Evolutionary conservation across 257 asterid species (phyloP), one percentile per base, ranked within the genome.

Genomic region (Nicotiana otophora): DNA sequence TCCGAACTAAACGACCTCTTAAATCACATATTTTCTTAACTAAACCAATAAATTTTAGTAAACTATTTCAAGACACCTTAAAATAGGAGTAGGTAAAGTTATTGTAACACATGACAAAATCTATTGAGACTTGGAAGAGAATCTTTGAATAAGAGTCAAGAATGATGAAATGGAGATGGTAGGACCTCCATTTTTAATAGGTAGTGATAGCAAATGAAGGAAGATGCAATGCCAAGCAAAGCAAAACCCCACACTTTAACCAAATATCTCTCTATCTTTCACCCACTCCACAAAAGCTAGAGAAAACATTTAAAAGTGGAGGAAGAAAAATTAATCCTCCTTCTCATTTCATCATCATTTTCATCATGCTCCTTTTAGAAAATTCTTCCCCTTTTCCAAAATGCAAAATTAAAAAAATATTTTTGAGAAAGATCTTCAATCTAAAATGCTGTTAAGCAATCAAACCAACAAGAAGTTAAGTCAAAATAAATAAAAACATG

Each of bases 151-250:
- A 28, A 23, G 39, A 72, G 60, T 30, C 78, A 42, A 42, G 36
- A 72, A 72, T 72, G 12, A 48, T 74, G 80, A 74, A 85, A 83
- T 86, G 67, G 84, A 80, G 81, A 58, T 34, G 77, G 85, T 88
- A 88, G 90, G 90, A 11, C 90, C 92, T 84, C 88, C 88, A 81
- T 83, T 83, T 60, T 77, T 61, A 72, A 65, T 78, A 90, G 90
- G 88, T 86, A 81, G 61, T 84, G 58, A 36, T 60, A 77, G 81
- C 81, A 66, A 90, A 88, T 91, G 90, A 91, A 85, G 81, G 82
- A 89, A 84, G 79, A 86, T 91, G 86, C 86, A 82, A 87, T 89
- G 84, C 85, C 86, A 89, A 91, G 94, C 93, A 91, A 89, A 86
- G 90, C 89, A 82, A 86, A 7, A 82, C 84, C 89, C 79, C 91